Evolutionary conservation across 306 rosid genomes (phyloP), one percentile per base, ranked within the genome.

Genomic region (Gleditsia sinensis): DNA sequence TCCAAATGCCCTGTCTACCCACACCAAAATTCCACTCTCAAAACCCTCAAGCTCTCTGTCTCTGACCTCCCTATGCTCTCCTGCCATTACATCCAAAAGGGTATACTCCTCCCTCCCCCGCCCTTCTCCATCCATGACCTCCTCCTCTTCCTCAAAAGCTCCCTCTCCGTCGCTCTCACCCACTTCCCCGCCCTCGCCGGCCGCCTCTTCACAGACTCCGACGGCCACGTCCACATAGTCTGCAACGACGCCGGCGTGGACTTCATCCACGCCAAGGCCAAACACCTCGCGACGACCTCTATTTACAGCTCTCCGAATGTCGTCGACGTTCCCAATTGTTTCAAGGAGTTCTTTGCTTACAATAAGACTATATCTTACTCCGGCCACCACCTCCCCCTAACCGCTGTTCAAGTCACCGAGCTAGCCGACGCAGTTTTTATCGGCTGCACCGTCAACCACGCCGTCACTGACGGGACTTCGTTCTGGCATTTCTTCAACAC

Each of bases 31-130:
- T 85, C 92, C 55, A 7, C 75, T 7, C 34, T 79, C 62, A 70
- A 81, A 49, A 28, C 81, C 21, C 83, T 88, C 9, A 85, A 72
- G 77, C 90, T 85, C 81, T 88, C 90, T 0, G 90, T 88, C 25
- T 88, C 92, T 2, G 92, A 88, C 58, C 81, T 88, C 16, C 92
- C 92, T 5, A 85, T 88, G 92, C 88, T 88, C 54, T 88, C 92
- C 0, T 85, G 90, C 58, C 92, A 88, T 20, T 88, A 88, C 82
- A 88, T 88, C 64, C 92, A 88, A 53, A 88, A 88, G 75, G 92
- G 92, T 1, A 86, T 88, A 27, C 78, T 88, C 10, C 71, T 88
- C 67, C n/a, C 49, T 12, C 75, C 75, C 4, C 90, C 88, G 0
- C 81, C 92, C 20, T 67, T 57, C 67, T 71, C 86, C 48, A 27